Evolutionary conservation across 176 grass and related monocot species (phyloP).

Genomic region (Pontederia crassipes): DNA sequence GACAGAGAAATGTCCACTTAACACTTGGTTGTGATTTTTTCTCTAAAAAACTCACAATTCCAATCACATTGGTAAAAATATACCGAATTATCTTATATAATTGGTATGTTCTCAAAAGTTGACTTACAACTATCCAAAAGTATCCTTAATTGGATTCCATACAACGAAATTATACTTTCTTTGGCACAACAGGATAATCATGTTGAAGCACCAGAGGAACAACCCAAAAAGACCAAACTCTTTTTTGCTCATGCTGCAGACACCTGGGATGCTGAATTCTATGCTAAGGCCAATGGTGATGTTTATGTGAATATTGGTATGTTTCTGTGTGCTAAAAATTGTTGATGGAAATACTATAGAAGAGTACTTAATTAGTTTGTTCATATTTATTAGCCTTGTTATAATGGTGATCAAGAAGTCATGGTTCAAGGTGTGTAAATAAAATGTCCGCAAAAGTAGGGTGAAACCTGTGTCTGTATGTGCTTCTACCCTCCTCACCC

Average conservation of each 20-base stretch:
- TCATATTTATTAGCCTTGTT: too few relatives aligned
- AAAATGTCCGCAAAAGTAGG: too few relatives aligned
- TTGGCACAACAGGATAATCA: constrained; percentile 65
- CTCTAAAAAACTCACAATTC: too few relatives aligned
- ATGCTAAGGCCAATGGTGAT: constrained; percentile 90
- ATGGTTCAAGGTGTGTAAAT: too few relatives aligned
- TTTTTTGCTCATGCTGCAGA: constrained; percentile 80
- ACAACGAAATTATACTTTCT: not conserved
- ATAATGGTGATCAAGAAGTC: too few relatives aligned
- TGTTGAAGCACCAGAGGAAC: constrained; percentile 77
- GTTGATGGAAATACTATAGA: not conserved
- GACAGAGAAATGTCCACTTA: too few relatives aligned
- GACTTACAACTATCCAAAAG: not conserved
- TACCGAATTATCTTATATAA: too few relatives aligned
- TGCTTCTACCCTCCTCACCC: too few relatives aligned
- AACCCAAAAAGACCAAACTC: constrained; percentile 62
- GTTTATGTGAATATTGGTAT: constrained; percentile 97
- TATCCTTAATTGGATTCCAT: not conserved
- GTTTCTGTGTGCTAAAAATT: constrained; percentile 10
- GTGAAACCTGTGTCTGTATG: too few relatives aligned
- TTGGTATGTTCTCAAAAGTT: not conserved
- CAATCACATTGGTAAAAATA: too few relatives aligned
- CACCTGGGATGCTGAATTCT: constrained; percentile 83
- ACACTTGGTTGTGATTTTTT: too few relatives aligned
- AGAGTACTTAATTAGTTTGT: too few relatives aligned